phyloP scores from a whole-genome alignment of 1,284 basidiomycete genomes.

The Vanrija humicola region DNA sequence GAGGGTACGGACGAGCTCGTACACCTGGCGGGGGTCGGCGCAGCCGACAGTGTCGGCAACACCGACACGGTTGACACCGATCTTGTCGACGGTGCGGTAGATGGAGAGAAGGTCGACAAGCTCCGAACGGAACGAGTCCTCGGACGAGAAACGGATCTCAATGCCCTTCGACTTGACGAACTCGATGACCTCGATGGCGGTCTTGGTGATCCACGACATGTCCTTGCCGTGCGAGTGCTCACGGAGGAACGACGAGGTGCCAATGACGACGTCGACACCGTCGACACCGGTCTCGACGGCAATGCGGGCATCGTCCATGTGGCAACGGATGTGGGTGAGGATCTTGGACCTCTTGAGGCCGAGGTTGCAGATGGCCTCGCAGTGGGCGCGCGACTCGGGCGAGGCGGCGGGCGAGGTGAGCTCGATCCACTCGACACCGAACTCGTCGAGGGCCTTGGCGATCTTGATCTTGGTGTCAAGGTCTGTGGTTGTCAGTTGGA shows the following conservation, averaged over 20 bases:
- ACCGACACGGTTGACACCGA: slow-evolving; percentile 98
- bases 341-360: slow-evolving; percentile 80
- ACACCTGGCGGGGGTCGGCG: slow-evolving; percentile 97
- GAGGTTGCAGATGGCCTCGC: slow-evolving; percentile 99
- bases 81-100: slow-evolving; percentile 99
- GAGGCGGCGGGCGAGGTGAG: slow-evolving; percentile 97
- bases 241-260: slow-evolving; percentile 96
- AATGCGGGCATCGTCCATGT: slow-evolving; percentile 99
- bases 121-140: slow-evolving; percentile 99
- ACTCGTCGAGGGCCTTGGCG: slow-evolving; percentile 90
- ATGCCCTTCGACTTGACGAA: slow-evolving; percentile 99
- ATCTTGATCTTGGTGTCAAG: slow-evolving; percentile 99
- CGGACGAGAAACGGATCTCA: slow-evolving; percentile 98
- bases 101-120: slow-evolving; percentile 97
- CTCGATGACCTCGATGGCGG: slow-evolving; percentile 92
- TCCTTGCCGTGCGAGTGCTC: slow-evolving; percentile 99
- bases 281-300: slow-evolving; percentile 99
- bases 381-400: slow-evolving; percentile 90
- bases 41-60: slow-evolving; percentile 99
- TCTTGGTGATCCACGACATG: slow-evolving; percentile 99
- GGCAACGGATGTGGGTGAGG: slow-evolving; percentile 98
- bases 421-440: slow-evolving; percentile 99
- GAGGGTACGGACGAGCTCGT: slow-evolving; percentile 94
- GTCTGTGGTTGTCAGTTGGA: slow-evolving; percentile 17
- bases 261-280: slow-evolving; percentile 99